phyloP scores from a whole-genome alignment of 2,329 filamentous ascomycete genomes.

The Exophiala phaeomuriformis region DNA sequence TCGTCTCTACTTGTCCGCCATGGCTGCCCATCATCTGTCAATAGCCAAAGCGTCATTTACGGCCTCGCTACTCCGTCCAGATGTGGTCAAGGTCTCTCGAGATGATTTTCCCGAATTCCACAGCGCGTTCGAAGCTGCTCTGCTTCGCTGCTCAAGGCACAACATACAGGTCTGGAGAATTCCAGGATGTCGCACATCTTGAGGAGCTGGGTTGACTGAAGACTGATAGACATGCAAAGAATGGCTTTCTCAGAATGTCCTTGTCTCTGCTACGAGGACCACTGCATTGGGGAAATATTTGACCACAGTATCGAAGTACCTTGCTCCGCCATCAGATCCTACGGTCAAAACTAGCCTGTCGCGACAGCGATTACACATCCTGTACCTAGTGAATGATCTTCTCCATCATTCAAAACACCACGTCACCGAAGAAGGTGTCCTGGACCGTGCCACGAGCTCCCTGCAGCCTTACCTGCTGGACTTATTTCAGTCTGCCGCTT shows the following conservation, averaged over 20 bases:
- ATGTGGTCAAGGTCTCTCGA: slow-evolving; percentile 62
- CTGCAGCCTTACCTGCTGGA: slow-evolving; percentile 54
- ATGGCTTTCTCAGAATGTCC: slow-evolving; percentile 70
- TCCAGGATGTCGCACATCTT: slow-evolving; percentile 21
- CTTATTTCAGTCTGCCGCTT: slow-evolving; percentile 54
- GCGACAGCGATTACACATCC: slow-evolving; percentile 64
- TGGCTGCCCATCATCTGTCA: slow-evolving; percentile 43
- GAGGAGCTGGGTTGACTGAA: slow-evolving; percentile 23
- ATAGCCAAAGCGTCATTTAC: slow-evolving; percentile 74
- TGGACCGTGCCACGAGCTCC: slow-evolving; percentile 44
- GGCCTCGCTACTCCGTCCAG: slow-evolving; percentile 64
- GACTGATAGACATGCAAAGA: slow-evolving; percentile 69
- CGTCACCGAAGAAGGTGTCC: slow-evolving; percentile 36
- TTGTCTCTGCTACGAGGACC: slow-evolving; percentile 59
- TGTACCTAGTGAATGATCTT: slow-evolving; percentile 73
- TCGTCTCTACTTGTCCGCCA: not conserved
- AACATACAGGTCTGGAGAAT: slow-evolving; percentile 78
- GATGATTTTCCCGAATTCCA: slow-evolving; percentile 65
- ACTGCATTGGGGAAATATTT: slow-evolving; percentile 68
- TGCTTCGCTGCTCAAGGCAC: slow-evolving; percentile 65
- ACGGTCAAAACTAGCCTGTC: slow-evolving; percentile 42
- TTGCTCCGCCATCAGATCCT: slow-evolving; percentile 33
- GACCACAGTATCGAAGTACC: slow-evolving; percentile 58
- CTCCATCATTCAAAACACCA: slow-evolving; percentile 60
- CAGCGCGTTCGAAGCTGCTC: slow-evolving; percentile 54